phyloP scores from a whole-genome alignment of 1,284 basidiomycete species.

The Sporisorium graminicola region DNA sequence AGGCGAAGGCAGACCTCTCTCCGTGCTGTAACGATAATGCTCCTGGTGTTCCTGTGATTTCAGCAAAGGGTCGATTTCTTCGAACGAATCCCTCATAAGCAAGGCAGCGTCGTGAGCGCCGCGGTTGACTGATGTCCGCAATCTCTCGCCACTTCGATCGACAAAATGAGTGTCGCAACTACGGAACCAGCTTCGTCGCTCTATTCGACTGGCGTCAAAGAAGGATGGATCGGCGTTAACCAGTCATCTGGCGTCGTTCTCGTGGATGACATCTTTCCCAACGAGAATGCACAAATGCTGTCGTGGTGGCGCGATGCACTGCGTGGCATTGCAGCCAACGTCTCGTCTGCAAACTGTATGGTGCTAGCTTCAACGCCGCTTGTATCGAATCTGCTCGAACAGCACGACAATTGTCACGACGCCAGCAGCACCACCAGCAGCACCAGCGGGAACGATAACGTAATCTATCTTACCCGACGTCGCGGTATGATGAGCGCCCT shows the following conservation, averaged over 20 bases:
- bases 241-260: neutral
- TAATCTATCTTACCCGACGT: neutral
- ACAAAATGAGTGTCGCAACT: neutral
- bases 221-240: conserved; percentile 5
- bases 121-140: neutral
- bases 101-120: neutral
- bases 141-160: neutral
- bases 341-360: neutral
- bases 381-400: neutral
- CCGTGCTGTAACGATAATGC: too few species aligned
- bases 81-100: neutral
- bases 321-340: neutral
- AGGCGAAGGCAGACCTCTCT: neutral
- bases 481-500: neutral
- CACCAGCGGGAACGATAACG: neutral
- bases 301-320: neutral
- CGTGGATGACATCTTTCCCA: conserved; percentile 2
- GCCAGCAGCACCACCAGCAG: too few species aligned
- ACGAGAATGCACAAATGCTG: neutral
- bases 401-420: neutral
- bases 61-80: too few species aligned
- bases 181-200: neutral
- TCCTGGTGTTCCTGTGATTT: too few species aligned
- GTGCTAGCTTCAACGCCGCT: neutral
- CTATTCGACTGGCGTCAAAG: conserved; percentile 4